Conservation (phyloP, 768 basidiomycete genomes). For the Hydnum rufescens region DNA sequence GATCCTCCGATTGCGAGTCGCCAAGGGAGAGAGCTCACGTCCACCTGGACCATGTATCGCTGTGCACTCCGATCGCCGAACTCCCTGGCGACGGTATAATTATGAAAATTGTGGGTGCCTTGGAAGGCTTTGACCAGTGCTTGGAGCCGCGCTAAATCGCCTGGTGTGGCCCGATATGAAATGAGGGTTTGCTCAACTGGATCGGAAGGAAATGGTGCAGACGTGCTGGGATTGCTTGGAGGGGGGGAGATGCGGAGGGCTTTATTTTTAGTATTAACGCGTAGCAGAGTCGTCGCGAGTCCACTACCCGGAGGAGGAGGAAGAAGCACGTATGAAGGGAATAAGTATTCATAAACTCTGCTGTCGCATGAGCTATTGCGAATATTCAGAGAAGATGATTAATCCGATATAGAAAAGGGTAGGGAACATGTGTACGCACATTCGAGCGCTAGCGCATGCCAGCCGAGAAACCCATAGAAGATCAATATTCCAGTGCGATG, state of each 20-base stretch:
- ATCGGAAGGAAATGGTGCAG: not conserved
- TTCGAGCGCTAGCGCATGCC: slow-evolving; percentile 1
- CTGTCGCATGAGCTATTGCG: slow-evolving; percentile 65
- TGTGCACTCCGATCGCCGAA: slow-evolving; percentile 65
- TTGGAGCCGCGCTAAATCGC: slow-evolving; percentile 37
- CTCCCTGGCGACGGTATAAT: slow-evolving; percentile 81
- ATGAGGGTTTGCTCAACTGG: not conserved
- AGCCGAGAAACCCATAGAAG: too few relatives aligned
- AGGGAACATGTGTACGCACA: not conserved
- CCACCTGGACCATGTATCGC: slow-evolving; percentile 74
- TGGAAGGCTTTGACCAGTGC: slow-evolving; percentile 42
- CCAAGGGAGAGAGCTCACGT: slow-evolving; percentile 29
- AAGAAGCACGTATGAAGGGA: slow-evolving; percentile 81
- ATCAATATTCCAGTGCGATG: not conserved
- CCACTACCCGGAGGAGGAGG: slow-evolving; percentile 67
- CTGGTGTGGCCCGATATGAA: slow-evolving; percentile 17
- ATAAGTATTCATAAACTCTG: slow-evolving; percentile 92
- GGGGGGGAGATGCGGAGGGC: not conserved
- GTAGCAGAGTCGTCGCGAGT: slow-evolving; percentile 17
- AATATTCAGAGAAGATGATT: not conserved
- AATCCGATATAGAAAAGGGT: too few relatives aligned
- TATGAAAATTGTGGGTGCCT: slow-evolving; percentile 94
- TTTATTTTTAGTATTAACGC: not conserved
- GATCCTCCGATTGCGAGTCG: too few relatives aligned
- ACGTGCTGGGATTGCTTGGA: not conserved